Evolutionary conservation across 495 filamentous ascomycete genomes (phyloP), one percentile per base, ranked within the genome.

Genomic region (Neohortaea acidophila): DNA sequence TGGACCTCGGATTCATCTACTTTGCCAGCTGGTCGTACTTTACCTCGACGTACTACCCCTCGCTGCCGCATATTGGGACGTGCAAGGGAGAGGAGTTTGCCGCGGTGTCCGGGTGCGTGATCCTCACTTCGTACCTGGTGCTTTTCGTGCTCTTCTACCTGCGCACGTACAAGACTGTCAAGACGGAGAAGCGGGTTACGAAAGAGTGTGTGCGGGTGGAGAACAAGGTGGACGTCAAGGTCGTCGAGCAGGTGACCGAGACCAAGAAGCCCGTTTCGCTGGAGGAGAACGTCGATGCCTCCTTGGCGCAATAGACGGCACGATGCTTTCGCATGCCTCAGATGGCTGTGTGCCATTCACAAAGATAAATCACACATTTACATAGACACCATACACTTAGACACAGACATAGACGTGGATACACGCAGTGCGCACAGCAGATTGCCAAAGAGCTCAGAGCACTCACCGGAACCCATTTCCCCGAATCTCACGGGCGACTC

Each of bases 61-160:
- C 69, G 65, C 65, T 89, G 46, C 87, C 87, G 13, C 87, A 79
- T 54, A 59, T 64, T 21, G 89, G 89, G 51, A 65, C 73, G 44
- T 97, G 89, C 55, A 84, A 87, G 12, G 89, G 89, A 49, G 89
- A 94, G 68, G 89, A 97, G 64, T 96, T 93, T 54, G 89, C 89
- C 36, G 89, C 89, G 18, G 81, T 94, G 57, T 73, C 86, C 37
- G 89, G 89, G 49, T 87, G 93, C 40, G 83, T 67, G 41, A 91
- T 94, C 54, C 64, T 97, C 52, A 81, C 69, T 63, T 87, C 81
- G 28, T 97, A 97, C 70, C 75, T 97, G 40, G 66, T 94, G 45
- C 81, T 97, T 41, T 97, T 97, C 73, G 93, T 97, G 67, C 84
- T 79, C 33, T 97, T 97, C 79, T 97, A 97, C 72, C 67, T 91